A percentile compares a stretch with the other conserved stretches of the same genome.
phyloP scores from a whole-genome alignment of 73 alveolate species.

The Tetrahymena thermophila region DNA sequence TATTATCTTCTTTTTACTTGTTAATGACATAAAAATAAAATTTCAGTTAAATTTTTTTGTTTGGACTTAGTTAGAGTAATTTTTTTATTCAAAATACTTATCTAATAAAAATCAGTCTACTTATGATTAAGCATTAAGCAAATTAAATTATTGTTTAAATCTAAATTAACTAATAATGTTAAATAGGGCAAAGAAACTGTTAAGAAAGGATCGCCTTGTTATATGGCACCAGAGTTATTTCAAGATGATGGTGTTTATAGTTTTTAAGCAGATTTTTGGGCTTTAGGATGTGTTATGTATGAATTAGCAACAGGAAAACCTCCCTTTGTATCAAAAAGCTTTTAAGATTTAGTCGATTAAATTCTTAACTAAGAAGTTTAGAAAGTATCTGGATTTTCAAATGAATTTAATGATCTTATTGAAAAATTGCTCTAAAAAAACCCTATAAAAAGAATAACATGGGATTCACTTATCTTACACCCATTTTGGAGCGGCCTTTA shows the following conservation, averaged over 20 bases:
- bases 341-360: slow-evolving; percentile 72
- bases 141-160: too few relatives aligned
- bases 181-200: slow-evolving; percentile 35
- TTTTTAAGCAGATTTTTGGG: slow-evolving; percentile 81
- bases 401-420: slow-evolving; percentile 75
- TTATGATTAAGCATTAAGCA: too few relatives aligned
- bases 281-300: slow-evolving; percentile 88
- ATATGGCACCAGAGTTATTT: slow-evolving; percentile 93
- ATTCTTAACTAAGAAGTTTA: slow-evolving; percentile 68
- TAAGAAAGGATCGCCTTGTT: slow-evolving; percentile 76
- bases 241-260: slow-evolving; percentile 74
- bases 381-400: slow-evolving; percentile 67
- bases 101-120: background rate
- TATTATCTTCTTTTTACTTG: background rate
- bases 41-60: background rate
- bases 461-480: slow-evolving; percentile 87
- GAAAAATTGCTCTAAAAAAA: slow-evolving; percentile 76
- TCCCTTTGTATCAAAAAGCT: slow-evolving; percentile 78
- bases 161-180: too few relatives aligned
- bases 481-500: slow-evolving; percentile 64
- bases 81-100: background rate
- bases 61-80: too few relatives aligned
- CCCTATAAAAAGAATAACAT: slow-evolving; percentile 80
- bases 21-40: background rate
- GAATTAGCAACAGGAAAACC: slow-evolving; percentile 93